Conservation (phyloP, 768 basidiomycete genomes). For the Termitomyces sp. region DNA sequence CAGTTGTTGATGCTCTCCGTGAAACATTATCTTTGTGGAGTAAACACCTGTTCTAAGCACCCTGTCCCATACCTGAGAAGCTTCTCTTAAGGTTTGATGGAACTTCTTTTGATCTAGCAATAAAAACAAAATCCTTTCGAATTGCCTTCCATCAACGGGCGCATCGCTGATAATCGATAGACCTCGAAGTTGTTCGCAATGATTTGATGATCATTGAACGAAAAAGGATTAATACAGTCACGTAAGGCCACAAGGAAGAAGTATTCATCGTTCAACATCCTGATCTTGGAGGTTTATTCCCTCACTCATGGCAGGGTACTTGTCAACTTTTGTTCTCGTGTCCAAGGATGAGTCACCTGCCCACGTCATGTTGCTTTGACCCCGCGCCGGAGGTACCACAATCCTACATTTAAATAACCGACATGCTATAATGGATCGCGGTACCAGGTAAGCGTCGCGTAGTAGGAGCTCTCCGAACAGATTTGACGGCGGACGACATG, state of each 20-base stretch:
- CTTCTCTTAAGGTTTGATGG: constrained; percentile 15
- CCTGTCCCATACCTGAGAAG: constrained; percentile 11
- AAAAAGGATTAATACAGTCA: constrained; percentile 20
- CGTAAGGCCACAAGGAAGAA: constrained; percentile 12
- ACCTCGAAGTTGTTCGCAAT: constrained; percentile 9
- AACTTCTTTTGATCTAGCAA: constrained; percentile 7
- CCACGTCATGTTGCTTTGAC: not conserved
- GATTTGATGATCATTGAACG: constrained; percentile 11
- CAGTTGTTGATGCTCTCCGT: constrained; percentile 11
- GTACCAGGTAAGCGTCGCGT: not conserved
- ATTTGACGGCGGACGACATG: constrained; percentile 10
- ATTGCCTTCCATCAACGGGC: constrained; percentile 13
- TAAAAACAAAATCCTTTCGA: constrained; percentile 11
- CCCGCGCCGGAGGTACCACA: not conserved
- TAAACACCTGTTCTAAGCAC: constrained; percentile 11
- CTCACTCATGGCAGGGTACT: constrained; percentile 1
- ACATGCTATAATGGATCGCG: not conserved
- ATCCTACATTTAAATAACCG: not conserved
- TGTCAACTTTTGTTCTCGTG: constrained; percentile 8
- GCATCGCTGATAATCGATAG: not conserved
- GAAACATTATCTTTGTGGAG: constrained; percentile 13
- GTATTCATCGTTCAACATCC: not conserved
- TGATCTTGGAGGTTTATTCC: constrained; percentile 5
- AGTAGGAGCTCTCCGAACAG: not conserved
- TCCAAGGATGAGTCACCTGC: constrained; percentile 9